These are phyloP conservation scores for Mastigamoeba balamuthi DNA, from an alignment of 78 protist genomes.

Conservation along the genomic window DNA sequence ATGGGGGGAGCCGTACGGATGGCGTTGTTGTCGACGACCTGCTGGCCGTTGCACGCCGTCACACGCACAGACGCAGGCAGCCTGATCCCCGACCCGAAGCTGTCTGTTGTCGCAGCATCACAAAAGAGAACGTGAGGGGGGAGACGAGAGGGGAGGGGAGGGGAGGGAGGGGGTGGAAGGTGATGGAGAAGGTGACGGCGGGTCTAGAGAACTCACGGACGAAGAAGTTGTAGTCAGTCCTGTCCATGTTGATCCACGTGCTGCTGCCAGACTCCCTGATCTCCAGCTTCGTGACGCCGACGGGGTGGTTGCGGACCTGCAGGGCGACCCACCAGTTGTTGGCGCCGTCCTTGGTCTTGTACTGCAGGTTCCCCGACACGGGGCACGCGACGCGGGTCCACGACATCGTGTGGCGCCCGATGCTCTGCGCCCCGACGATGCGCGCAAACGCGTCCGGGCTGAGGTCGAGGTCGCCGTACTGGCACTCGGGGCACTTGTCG, in stretches of 20 bases:
- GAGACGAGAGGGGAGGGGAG: too few relatives aligned
- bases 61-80: too few relatives aligned
- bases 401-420: background rate
- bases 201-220: too few relatives aligned
- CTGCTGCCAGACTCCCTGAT: background rate
- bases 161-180: too few relatives aligned
- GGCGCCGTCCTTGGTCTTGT: background rate
- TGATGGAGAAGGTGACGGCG: too few relatives aligned
- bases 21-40: too few relatives aligned
- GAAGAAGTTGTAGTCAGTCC: background rate
- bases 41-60: too few relatives aligned
- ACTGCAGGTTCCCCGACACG: background rate
- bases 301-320: background rate
- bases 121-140: too few relatives aligned
- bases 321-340: background rate
- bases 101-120: too few relatives aligned
- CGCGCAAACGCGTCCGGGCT: background rate
- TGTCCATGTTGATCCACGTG: background rate
- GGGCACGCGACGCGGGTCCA: background rate
- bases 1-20: too few relatives aligned
- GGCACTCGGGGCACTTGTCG: background rate
- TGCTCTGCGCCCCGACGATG: background rate
- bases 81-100: too few relatives aligned
- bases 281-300: background rate
- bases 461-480: background rate